Evolutionary conservation across 129 eudicot genomes (phyloP).

Genomic region (Cynara cardunculus): DNA sequence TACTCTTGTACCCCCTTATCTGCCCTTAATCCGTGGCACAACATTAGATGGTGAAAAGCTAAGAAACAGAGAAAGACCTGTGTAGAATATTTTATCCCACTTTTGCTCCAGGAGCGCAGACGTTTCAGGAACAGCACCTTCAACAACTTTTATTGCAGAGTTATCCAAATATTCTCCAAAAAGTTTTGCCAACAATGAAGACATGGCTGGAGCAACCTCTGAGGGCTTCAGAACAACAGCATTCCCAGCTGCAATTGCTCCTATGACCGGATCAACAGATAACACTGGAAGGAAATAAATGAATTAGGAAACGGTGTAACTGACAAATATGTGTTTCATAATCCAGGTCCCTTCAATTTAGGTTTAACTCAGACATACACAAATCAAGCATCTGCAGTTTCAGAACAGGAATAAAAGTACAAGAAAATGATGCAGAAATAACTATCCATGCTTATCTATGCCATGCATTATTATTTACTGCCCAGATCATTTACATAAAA

Average conservation of each 20-base stretch:
- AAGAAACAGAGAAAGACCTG: slow-evolving; percentile 44
- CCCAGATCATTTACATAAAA: neutral
- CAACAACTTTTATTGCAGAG: slow-evolving; percentile 78
- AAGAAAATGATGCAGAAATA: neutral
- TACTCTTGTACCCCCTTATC: too few relatives aligned
- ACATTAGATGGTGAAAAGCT: neutral
- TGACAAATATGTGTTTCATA: neutral
- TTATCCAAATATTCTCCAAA: slow-evolving; percentile 66
- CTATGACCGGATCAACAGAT: slow-evolving; percentile 83
- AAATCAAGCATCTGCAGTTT: neutral
- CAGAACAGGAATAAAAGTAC: neutral
- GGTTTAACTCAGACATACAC: neutral
- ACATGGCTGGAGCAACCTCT: slow-evolving; percentile 76
- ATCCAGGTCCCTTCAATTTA: too few relatives aligned
- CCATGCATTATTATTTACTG: neutral
- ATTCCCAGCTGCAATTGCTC: slow-evolving; percentile 98
- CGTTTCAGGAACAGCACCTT: slow-evolving; percentile 81
- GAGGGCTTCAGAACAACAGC: slow-evolving; percentile 88
- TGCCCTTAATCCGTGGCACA: neutral
- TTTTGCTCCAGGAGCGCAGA: slow-evolving; percentile 77
- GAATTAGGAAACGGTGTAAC: slow-evolving; percentile 1
- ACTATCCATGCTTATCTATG: neutral
- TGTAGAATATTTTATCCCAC: slow-evolving; percentile 95
- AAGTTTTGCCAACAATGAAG: slow-evolving; percentile 61
- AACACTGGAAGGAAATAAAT: slow-evolving; percentile 40